Base-by-base conservation (phyloP, 169 alveolate genomes). In the Cryptosporidium canis region DNA sequence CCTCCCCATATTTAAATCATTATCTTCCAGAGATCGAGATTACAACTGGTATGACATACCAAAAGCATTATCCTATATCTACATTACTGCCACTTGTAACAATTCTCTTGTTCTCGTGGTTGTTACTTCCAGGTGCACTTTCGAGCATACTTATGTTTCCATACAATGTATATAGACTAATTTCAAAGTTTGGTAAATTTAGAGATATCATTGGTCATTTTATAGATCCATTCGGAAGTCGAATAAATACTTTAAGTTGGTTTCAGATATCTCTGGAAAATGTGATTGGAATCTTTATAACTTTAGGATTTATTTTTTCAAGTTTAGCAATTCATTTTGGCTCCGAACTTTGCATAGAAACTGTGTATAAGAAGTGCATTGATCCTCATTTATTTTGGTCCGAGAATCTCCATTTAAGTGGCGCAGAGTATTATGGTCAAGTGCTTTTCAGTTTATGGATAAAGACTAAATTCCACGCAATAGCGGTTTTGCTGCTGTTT, bases 191-290 rank as follows among this genome's bases (percentile, higher is more conserved):
- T 12, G 87, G 87, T 24, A 77, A 33, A 77, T 77, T 77, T 58
- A 77, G 72, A 41, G 87, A 77, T n/a, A 77, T 77, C n/a, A 77
- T 77, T 41, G 87, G 72, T 1, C 87, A 77, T 58, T 58, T 61
- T 18, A 77, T 77, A 21, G 87, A 77, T 58, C 87, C 87, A 56
- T 58, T 77, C 58, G 87, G 87, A 11, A 77, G 61, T 77, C 18
- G 87, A 77, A 77, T 77, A 24, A 35, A 77, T 58, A 56, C 43
- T 24, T 61, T 77, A 41, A 77, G 87, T 21, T 77, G 87, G 87
- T 77, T 77, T 63, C 87, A 77, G 45, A 77, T 77, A 2, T 61
- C 58, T 37, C 18, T 77, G 4, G 87, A 77, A 77, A 77, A 77
- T 77, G 5, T 44, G 9, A 77, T 77, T 9, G 87, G 87, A 77